Evolutionary conservation across 2,329 filamentous ascomycete species (phyloP), one percentile per base, ranked within the genome.

Genomic region (Trichoderma sp.): DNA sequence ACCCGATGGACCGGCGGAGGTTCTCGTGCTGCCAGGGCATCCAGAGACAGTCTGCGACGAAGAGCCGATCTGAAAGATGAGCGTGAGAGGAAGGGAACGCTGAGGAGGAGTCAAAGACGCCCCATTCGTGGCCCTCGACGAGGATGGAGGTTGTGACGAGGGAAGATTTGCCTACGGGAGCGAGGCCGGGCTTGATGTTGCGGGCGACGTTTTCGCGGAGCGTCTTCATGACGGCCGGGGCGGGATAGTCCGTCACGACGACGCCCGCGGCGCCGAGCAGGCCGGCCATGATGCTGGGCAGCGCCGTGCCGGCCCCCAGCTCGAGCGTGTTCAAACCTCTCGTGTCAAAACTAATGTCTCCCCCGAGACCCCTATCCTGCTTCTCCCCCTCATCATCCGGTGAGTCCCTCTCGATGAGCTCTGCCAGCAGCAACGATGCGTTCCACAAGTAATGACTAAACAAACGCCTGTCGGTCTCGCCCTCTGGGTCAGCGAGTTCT

Each of bases 391-490:
- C n/a, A n/a, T n/a, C n/a, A n/a, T n/a, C n/a, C n/a, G n/a, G n/a
- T n/a, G n/a, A 81, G 56, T 84, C 85, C 8, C 83, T 83, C 78
- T 90, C 88, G 70, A 89, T 81, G 32, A 88, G 81, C 79, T 89
- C 87, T 9, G 86, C 87, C 1, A 89, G 82, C 74, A 87, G 79
- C 62, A 90, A 79, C 21, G 84, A 85, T 7, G 91, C 85, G 80
- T 94, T 94, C 91, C 91, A 94, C 30, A 93, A 81, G 79, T 91
- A 93, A 78, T 94, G 91, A 73, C 89, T 89, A 78, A 93, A 93
- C 58, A 93, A 85, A 24, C 81, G 79, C 64, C 90, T 82, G 75
- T 89, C 87, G 34, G 84, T 81, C 70, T 90, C 88, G 36, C 80
- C 82, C 36, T 82, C 78, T 14, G 82, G 89, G 75, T 88, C 83